Conservation (phyloP, 768 basidiomycete genomes). For the Auriscalpium microsporum region DNA sequence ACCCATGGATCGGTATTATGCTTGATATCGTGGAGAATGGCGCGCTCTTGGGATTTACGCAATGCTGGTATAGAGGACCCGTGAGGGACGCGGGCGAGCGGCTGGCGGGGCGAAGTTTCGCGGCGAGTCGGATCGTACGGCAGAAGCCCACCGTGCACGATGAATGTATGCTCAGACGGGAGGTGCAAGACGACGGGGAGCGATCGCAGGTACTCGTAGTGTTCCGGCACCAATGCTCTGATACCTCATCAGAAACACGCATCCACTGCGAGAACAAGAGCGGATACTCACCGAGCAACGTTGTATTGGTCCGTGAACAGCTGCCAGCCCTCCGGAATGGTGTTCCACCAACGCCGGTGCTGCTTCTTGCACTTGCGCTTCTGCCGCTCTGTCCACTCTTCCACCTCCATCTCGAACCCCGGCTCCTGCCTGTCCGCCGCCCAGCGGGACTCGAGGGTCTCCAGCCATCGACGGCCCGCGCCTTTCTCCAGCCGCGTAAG, state of each 20-base stretch:
- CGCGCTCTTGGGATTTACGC: constrained; percentile 56
- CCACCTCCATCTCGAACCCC: too few relatives aligned
- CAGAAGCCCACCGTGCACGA: constrained; percentile 84
- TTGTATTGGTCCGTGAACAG: constrained; percentile 71
- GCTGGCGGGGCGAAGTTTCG: constrained; percentile 48
- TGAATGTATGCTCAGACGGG: constrained; percentile 63
- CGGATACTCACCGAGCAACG: constrained; percentile 46
- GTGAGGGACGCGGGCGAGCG: constrained; percentile 32
- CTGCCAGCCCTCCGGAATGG: constrained; percentile 47
- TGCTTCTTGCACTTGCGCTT: constrained; percentile 4
- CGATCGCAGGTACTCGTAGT: constrained; percentile 62
- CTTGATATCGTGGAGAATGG: constrained; percentile 55
- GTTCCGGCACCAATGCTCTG: constrained; percentile 44
- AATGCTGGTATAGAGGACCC: constrained; percentile 20
- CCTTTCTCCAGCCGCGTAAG: constrained; percentile 37
- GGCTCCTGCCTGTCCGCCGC: too few relatives aligned
- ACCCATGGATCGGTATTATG: constrained; percentile 78
- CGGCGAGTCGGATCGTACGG: constrained; percentile 56
- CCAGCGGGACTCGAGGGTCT: constrained; percentile 38
- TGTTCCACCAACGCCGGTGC: constrained; percentile 23
- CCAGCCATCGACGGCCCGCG: constrained; percentile 45
- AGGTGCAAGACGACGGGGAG: constrained; percentile 70
- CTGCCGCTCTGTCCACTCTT: background rate
- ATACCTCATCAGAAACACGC: constrained; percentile 1
- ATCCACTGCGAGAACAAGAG: background rate